A percentile compares a stretch with the other conserved stretches of the same genome.
Conservation (phyloP, 352 stramenopile species). For the Phytophthora europaea region DNA sequence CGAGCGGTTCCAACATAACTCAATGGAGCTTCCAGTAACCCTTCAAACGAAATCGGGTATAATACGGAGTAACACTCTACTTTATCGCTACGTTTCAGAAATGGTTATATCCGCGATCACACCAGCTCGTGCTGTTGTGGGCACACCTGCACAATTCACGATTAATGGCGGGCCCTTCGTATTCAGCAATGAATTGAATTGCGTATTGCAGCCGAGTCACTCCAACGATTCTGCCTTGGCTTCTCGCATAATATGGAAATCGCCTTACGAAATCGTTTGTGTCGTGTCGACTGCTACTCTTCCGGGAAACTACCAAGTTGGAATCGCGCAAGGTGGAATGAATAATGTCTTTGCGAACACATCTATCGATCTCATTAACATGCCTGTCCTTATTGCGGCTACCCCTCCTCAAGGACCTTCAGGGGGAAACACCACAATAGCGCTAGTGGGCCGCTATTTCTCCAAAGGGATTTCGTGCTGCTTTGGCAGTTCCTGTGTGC, state of each 20-base stretch:
- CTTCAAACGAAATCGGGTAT: constrained; percentile 31
- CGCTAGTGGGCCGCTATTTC: constrained; percentile 41
- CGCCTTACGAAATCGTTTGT: constrained; percentile 37
- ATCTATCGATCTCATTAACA: constrained; percentile 33
- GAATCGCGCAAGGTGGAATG: constrained; percentile 38
- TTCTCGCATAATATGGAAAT: constrained; percentile 40
- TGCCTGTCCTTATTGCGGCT: constrained; percentile 32
- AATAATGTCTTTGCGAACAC: constrained; percentile 18
- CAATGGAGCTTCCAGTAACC: constrained; percentile 40
- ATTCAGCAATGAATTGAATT: constrained; percentile 24
- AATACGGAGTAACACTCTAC: constrained; percentile 46
- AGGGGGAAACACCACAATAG: constrained; percentile 33
- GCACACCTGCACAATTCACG: constrained; percentile 15
- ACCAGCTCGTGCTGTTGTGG: constrained; percentile 32
- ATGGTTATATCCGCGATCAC: constrained; percentile 29
- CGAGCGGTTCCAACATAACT: constrained; percentile 15
- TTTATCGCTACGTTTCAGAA: constrained; percentile 47
- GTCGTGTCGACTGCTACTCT: constrained; percentile 9
- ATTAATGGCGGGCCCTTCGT: constrained; percentile 42
- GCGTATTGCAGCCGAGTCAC: constrained; percentile 22
- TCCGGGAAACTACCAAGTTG: constrained; percentile 33
- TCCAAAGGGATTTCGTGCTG: constrained; percentile 49
- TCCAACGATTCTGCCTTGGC: constrained; percentile 1
- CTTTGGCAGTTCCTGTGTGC: constrained; percentile 50
- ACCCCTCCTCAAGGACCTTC: constrained; percentile 31